These are phyloP conservation scores for Globisporangium sylvaticum DNA, from an alignment of 352 stramenopile genomes.

Conservation along the genomic window DNA sequence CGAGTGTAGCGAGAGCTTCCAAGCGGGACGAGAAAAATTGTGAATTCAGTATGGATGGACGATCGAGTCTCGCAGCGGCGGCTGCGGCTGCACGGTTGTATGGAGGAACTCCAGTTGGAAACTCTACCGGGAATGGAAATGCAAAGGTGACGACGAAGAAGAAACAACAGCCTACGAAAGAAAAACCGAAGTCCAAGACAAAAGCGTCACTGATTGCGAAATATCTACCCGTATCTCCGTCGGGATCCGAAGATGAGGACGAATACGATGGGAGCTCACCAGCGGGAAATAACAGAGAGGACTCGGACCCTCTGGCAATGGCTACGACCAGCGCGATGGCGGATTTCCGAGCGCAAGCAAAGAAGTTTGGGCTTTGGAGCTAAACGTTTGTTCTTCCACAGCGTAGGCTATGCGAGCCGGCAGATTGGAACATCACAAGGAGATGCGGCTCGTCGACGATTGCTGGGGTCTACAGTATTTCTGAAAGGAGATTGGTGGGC, in stretches of 20 bases:
- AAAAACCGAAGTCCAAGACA: neutral
- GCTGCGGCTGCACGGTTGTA: conserved; percentile 35
- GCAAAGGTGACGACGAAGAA: neutral
- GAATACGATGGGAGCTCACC: conserved; percentile 10
- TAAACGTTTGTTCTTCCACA: conserved; percentile 15
- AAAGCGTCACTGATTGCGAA: conserved; percentile 3
- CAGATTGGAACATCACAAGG: neutral
- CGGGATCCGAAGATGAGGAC: conserved; percentile 15
- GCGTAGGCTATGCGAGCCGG: neutral
- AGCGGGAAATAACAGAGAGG: neutral
- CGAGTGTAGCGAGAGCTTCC: neutral
- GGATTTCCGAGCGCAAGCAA: conserved; percentile 36
- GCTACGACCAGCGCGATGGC: conserved; percentile 17
- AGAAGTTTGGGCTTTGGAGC: conserved; percentile 42
- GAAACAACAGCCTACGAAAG: neutral
- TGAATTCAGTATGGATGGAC: conserved; percentile 7
- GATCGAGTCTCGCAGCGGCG: conserved; percentile 25
- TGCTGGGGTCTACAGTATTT: neutral
- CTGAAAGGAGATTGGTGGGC: neutral
- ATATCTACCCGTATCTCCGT: neutral
- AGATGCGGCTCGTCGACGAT: neutral
- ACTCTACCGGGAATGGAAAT: neutral
- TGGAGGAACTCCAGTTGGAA: conserved; percentile 1
- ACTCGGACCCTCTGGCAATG: neutral
- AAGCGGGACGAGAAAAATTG: neutral